Base-by-base conservation (phyloP, 192 early-diverging fungal genomes). In the Entomortierella lignicola region DNA sequence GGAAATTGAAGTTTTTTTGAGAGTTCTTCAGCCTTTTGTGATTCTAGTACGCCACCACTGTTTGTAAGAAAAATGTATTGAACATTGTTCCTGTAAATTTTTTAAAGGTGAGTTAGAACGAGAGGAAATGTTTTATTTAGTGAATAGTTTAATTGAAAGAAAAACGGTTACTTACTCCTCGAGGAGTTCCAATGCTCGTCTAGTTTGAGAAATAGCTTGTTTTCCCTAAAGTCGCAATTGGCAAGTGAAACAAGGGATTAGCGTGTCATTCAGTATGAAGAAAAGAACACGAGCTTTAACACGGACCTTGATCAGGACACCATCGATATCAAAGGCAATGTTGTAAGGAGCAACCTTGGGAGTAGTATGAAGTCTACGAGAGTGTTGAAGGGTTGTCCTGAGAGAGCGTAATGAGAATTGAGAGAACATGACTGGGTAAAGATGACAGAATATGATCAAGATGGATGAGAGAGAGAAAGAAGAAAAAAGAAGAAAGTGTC, bases 1-100 rank as follows among this genome's bases (percentile, higher is more conserved):
- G 77, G 51, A 17, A 90, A 58, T 30, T 82, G 89, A 15, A 94
- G 66, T 42, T 82, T 81, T 51, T 77, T 29, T 32, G 83, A 87
- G 27, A 98, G 85, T 58, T 94, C 88, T 1, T 72, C 66, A 0
- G 95, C 93, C 69, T 95, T 96, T 50, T 73, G 69, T 2, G 82
- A 81, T 80, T 97, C 95, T 0, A 86, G 85, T 23, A 94, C 83
- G 20, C 95, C 95, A 39, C 95, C 95, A 21, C 96, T 95, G 62
- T 98, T 98, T 8, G 96, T 96, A 60, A 98, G 66, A 18, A 95
- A 83, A 23, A 95, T 86, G 81, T 89, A 94, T 20, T 92, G 93
- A 27, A 94, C 85, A 18, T 85, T 85, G 67, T 86, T 89, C 61
- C 59, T 60, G 55, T 13, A 17, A 12, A 31, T n/a, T 8, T 52